phyloP scores from a whole-genome alignment of 2,329 filamentous ascomycete species.

The Colletotrichum tofieldiae region DNA sequence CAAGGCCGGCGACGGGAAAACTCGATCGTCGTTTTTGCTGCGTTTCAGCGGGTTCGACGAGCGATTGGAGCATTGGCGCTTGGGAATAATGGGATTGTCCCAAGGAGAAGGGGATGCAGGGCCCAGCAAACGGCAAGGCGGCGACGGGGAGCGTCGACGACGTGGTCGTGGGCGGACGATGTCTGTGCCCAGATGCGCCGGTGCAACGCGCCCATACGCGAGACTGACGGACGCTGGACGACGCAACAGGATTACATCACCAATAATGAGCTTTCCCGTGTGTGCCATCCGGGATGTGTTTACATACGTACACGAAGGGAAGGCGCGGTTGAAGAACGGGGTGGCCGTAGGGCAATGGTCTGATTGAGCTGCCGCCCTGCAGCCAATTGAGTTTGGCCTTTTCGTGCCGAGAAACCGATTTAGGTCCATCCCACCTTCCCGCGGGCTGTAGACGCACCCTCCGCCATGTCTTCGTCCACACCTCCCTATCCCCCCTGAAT shows the following conservation, averaged over 20 bases:
- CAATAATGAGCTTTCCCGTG: conserved; percentile 17
- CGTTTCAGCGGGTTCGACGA: conserved; percentile 23
- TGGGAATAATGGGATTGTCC: conserved; percentile 13
- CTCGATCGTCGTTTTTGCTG: conserved; percentile 11
- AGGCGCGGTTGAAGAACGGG: neutral
- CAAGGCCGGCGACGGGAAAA: neutral
- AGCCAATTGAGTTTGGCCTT: conserved; percentile 17
- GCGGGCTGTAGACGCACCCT: conserved; percentile 26
- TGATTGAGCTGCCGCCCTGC: no score
- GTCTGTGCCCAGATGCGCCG: conserved; percentile 37
- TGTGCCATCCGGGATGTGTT: conserved; percentile 11
- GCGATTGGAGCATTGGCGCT: conserved; percentile 8
- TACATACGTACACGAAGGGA: neutral
- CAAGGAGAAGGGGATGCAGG: neutral
- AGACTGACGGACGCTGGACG: conserved; percentile 17
- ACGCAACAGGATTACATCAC: conserved; percentile 36
- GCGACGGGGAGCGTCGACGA: conserved; percentile 1
- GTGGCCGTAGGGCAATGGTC: neutral
- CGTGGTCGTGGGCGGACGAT: neutral
- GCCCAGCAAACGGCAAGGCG: neutral
- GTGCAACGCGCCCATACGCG: conserved; percentile 20
- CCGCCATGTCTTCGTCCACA: conserved; percentile 10
- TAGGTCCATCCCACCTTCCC: conserved; percentile 31
- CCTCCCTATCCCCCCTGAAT: conserved; percentile 28
- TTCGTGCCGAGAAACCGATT: conserved; percentile 17